Evolutionary conservation across 2,329 filamentous ascomycete genomes (phyloP).

Genomic region (Colletotrichum lentis): DNA sequence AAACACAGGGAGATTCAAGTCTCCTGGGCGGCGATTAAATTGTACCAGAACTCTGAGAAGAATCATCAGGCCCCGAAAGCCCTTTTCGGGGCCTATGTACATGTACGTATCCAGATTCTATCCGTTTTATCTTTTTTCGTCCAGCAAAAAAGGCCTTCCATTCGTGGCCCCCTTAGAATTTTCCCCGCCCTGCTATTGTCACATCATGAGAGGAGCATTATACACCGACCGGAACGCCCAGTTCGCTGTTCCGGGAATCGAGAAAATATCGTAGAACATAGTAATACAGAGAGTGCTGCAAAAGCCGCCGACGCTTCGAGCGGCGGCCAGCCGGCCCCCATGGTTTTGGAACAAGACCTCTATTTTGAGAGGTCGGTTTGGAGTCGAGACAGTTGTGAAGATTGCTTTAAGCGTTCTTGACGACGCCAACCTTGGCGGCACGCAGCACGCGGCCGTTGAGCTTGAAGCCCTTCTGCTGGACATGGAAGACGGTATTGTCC

Average conservation of each 20-base stretch:
- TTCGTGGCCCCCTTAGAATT: slow-evolving; percentile 16
- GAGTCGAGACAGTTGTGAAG: background rate
- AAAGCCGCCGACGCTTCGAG: slow-evolving; percentile 21
- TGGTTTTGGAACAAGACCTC: slow-evolving; percentile 5
- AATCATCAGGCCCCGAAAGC: slow-evolving; percentile 21
- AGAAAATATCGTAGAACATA: slow-evolving; percentile 40
- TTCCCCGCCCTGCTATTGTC: slow-evolving; percentile 38
- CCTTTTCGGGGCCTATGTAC: slow-evolving; percentile 31
- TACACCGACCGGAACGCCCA: slow-evolving; percentile 47
- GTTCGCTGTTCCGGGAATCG: slow-evolving; percentile 37
- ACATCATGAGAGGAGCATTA: slow-evolving; percentile 59
- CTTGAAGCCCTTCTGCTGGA: slow-evolving; percentile 94
- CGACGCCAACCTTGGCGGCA: slow-evolving; percentile 94
- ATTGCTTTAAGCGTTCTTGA: slow-evolving; percentile 73
- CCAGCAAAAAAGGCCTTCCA: slow-evolving; percentile 28
- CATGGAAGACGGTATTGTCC: slow-evolving; percentile 87
- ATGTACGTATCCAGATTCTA: slow-evolving; percentile 31
- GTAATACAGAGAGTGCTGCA: slow-evolving; percentile 46
- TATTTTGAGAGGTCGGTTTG: background rate
- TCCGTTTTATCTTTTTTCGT: slow-evolving; percentile 30
- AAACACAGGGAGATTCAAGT: slow-evolving; percentile 24
- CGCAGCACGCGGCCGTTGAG: slow-evolving; percentile 90
- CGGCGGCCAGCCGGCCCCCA: slow-evolving; percentile 12
- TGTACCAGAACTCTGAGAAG: slow-evolving; percentile 29
- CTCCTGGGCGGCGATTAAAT: slow-evolving; percentile 35